Base-by-base conservation (phyloP, 2,329 filamentous ascomycete genomes). In the Tothia fuscella region DNA sequence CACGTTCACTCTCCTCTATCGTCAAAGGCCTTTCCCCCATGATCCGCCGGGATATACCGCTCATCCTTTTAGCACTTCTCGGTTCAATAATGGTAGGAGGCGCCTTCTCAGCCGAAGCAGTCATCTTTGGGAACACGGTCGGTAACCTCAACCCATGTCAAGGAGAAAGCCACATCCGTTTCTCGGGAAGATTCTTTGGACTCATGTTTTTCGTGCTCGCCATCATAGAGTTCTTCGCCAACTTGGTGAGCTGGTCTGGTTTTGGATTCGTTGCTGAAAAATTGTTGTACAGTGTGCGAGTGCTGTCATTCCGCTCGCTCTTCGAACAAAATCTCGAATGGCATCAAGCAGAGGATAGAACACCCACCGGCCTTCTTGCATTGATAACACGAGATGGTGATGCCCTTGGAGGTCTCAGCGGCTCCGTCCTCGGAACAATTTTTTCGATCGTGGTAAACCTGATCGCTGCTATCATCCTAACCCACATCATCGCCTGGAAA, bases 401-500 rank as follows among this genome's bases (percentile, higher is more conserved):
- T 19, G 71, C 78, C 0, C 60, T 87, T 16, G 76, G 75, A 31
- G 78, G 76, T 1, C 69, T 87, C 47, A 81, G 75, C 42, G 81
- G 81, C 7, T 80, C 77, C 4, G 78, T 82, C 29, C 67, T 85
- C 42, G 80, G 81, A 5, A 82, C 77, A 0, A 60, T 82, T 16
- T 74, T 84, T 44, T 77, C 79, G 0, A 79, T 82, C 17, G 49
- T 71, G 3, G 70, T 85, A 47, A 84, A 82, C 55, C 74, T 85
- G 21, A 48, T 84, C 13, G 74, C 72, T 0, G 79, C 77, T 1
- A 76, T 85, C 42, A 72, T 81, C 22, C 54, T 86, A 7, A 76
- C 80, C 0, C 78, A 82, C 47, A 74, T 84, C 33, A 66, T 87
- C 35, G 78, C 78, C 3, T 87, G 82, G 82, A 80, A 76, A 52